Base-by-base conservation (phyloP, 2,329 filamentous ascomycete species). In the Beauveria varroae region DNA sequence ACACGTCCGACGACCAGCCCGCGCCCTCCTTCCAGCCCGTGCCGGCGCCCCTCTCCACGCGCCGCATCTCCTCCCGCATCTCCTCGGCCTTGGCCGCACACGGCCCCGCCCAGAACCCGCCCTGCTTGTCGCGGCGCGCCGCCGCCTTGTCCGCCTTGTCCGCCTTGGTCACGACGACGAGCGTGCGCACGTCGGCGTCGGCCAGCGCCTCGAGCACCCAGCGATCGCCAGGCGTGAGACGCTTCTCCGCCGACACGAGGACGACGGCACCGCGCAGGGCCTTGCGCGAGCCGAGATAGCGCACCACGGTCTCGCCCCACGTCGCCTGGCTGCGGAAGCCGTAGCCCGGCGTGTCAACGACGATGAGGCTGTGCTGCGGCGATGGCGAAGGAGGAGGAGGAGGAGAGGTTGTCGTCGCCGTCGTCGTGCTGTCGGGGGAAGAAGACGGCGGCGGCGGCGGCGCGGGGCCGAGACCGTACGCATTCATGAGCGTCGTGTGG, bases 91-190 rank as follows among this genome's bases (percentile, higher is more conserved):
- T 64, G 1, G 57, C 47, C 5, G 60, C 60, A 62, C 74, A 76
- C 22, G 59, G 61, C 12, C 62, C 62, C 7, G 63, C 62, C 73
- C 73, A 75, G 1, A 37, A 37, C 12, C 55, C 65, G 12, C 67
- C 67, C 34, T 68, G 71, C 51, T 66, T 69, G 64, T 83, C 83
- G 49, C 66, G 69, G 30, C 44, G 34, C 41, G 22, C 28, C 20
- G 34, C 34, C 12, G 34, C 2, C 34, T 37, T 37, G 34, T 37
- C 34, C 12, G 26, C 40, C 65, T 84, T 84, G 66, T 86, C 83
- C 16, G 79, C 80, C 70, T 85, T 85, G 12, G 83, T 86, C 54
- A 86, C 68, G 5, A 85, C 76, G 1, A 85, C 76, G 7, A 77
- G 67, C 1, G 80, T 82, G 57, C 73, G 73, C 34, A 79, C 74